These are phyloP conservation scores for Pythium folliculosum DNA, from an alignment of 352 stramenopile species.

Conservation along the genomic window DNA sequence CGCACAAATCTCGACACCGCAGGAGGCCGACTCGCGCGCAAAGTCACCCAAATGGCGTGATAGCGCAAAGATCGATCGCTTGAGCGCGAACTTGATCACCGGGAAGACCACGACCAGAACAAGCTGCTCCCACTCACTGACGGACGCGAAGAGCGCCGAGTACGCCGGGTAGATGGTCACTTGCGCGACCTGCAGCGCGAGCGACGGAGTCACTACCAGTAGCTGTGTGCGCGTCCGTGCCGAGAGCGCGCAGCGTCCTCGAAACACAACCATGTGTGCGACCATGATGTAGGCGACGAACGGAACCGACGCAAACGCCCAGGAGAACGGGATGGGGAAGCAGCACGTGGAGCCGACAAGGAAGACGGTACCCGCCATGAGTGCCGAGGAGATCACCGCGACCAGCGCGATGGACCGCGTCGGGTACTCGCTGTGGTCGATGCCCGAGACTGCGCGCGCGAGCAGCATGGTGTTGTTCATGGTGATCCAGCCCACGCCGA, in stretches of 20 bases:
- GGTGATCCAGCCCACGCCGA: background rate
- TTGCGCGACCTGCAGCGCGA: constrained; percentile 14
- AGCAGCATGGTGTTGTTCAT: background rate
- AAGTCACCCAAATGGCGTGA: background rate
- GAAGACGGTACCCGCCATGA: background rate
- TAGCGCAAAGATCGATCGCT: background rate
- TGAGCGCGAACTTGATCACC: constrained; percentile 9
- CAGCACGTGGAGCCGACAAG: constrained; percentile 9
- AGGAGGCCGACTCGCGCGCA: background rate
- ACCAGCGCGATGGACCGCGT: background rate
- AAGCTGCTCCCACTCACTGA: background rate
- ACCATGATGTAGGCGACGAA: constrained; percentile 1
- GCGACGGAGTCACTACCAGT: constrained; percentile 4
- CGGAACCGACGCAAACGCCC: background rate
- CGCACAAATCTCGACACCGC: constrained; percentile 13
- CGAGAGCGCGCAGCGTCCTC: background rate
- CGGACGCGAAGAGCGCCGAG: constrained; percentile 7
- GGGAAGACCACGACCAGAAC: constrained; percentile 6
- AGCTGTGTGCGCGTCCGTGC: background rate
- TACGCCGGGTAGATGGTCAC: constrained; percentile 17
- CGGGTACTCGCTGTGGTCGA: background rate
- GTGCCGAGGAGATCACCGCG: background rate
- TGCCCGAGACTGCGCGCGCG: background rate
- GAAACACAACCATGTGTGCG: constrained; percentile 9
- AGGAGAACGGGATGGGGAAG: constrained; percentile 21